Evolutionary conservation across 2,329 filamentous ascomycete species (phyloP).

Genomic region (Aspergillus niger): DNA sequence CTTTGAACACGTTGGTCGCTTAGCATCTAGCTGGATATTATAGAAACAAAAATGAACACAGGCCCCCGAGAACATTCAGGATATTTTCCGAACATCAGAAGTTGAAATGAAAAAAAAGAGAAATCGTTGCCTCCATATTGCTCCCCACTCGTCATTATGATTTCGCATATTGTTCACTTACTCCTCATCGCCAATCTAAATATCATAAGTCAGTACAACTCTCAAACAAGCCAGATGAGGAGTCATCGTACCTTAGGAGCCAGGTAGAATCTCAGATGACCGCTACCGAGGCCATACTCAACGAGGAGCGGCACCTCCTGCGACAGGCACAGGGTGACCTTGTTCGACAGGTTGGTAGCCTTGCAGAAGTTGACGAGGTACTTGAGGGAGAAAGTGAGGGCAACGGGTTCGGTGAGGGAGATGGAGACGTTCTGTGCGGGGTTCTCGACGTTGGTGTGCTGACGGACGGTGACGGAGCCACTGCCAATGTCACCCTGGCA

Average conservation of each 20-base stretch:
- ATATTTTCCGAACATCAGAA: conserved; percentile 26
- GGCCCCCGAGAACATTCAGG: conserved; percentile 18
- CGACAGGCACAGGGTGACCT: conserved; percentile 90
- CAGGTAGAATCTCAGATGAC: conserved; percentile 94
- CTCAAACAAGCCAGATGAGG: background rate
- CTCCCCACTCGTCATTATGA: conserved; percentile 31
- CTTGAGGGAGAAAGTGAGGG: conserved; percentile 96
- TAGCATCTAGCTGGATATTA: conserved; percentile 26
- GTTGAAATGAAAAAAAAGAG: conserved; percentile 23
- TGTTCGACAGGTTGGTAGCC: conserved; percentile 76
- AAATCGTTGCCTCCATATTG: conserved; percentile 54
- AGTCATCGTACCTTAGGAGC: conserved; percentile 79
- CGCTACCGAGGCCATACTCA: conserved; percentile 82
- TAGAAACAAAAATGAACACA: conserved; percentile 17
- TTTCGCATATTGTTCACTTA: conserved; percentile 33
- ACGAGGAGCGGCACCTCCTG: conserved; percentile 95
- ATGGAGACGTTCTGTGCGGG: conserved; percentile 83
- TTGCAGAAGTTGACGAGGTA: conserved; percentile 99
- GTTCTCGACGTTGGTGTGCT: conserved; percentile 87
- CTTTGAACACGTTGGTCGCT: conserved; percentile 18
- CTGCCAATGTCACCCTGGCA: conserved; percentile 95
- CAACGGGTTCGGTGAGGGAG: conserved; percentile 86
- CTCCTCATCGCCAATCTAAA: conserved; percentile 64
- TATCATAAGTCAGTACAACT: conserved; percentile 37
- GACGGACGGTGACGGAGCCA: conserved; percentile 87